A percentile compares a stretch with the other conserved stretches of the same genome.
These are phyloP conservation scores for Eleusine indica DNA, from an alignment of 176 grass and related monocot species.

Conservation along the genomic window DNA sequence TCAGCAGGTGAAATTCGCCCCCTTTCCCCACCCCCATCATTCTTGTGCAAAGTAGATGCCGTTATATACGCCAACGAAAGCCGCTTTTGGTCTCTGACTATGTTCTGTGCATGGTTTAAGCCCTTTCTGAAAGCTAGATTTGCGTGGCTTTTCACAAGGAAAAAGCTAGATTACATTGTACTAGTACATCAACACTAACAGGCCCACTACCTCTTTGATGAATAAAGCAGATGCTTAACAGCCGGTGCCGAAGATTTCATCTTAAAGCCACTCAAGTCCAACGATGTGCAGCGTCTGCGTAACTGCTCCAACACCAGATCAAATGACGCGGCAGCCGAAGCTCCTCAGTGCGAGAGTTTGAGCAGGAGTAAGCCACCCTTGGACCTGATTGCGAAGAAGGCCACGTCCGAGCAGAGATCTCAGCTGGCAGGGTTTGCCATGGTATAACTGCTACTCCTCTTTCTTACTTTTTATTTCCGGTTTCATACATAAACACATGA, in stretches of 20 bases:
- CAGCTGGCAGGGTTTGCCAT: conserved; percentile 56
- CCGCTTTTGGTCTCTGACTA: conserved; percentile 30
- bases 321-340: not conserved
- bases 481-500: not conserved
- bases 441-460: conserved; percentile 30
- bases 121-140: conserved; percentile 42
- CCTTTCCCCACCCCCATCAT: not conserved
- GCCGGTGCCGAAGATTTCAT: conserved; percentile 90
- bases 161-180: conserved; percentile 29
- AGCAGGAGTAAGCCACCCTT: conserved; percentile 40
- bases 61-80: conserved; percentile 25
- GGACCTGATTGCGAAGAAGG: conserved; percentile 39
- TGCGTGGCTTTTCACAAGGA: conserved; percentile 31
- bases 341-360: conserved; percentile 20
- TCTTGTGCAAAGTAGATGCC: conserved; percentile 29
- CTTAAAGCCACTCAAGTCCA: conserved; percentile 71
- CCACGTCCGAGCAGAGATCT: conserved; percentile 39
- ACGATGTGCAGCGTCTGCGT: conserved; percentile 71
- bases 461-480: not conserved
- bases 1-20: conserved; percentile 65
- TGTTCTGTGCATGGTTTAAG: not conserved
- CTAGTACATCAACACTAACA: conserved; percentile 26
- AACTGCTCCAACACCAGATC: conserved; percentile 40
- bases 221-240: conserved; percentile 53
- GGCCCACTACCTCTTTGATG: conserved; percentile 1